Conservation (phyloP, 140 eudicot species). For the Ambrosia hybrid region DNA sequence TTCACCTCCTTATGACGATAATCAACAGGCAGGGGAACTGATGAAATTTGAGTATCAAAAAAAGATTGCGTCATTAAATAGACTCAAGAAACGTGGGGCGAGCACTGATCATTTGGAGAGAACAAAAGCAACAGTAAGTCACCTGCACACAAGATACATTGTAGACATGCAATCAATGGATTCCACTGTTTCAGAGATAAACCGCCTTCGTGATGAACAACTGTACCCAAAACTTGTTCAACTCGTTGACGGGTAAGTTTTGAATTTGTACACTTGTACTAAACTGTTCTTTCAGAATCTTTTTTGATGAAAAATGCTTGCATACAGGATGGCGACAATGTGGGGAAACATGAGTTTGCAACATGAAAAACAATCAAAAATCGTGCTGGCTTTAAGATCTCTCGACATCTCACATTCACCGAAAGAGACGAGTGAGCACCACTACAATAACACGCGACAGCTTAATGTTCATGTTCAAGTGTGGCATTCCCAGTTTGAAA, state of each 20-base stretch:
- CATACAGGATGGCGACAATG: constrained; percentile 80
- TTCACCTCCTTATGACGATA: constrained; percentile 5
- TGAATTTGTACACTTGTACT: background rate
- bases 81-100: constrained; percentile 70
- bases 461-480: constrained; percentile 63
- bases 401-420: constrained; percentile 65
- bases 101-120: constrained; percentile 75
- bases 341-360: constrained; percentile 69
- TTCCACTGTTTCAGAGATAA: constrained; percentile 89
- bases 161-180: constrained; percentile 99
- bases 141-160: constrained; percentile 90
- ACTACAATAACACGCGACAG: constrained; percentile 73
- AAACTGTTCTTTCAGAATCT: background rate
- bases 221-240: constrained; percentile 82
- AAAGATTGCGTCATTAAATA: constrained; percentile 75
- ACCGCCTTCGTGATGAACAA: constrained; percentile 87
- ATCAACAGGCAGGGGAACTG: constrained; percentile 82
- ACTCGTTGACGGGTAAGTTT: constrained; percentile 87
- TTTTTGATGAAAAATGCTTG: constrained; percentile 12
- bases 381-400: constrained; percentile 48
- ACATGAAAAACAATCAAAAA: constrained; percentile 59
- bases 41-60: constrained; percentile 86
- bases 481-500: constrained; percentile 73
- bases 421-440: constrained; percentile 77
- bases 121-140: constrained; percentile 90